Conservation (phyloP, 805 yeast genomes). For the Cyberlindnera xishuangbannaensis region DNA sequence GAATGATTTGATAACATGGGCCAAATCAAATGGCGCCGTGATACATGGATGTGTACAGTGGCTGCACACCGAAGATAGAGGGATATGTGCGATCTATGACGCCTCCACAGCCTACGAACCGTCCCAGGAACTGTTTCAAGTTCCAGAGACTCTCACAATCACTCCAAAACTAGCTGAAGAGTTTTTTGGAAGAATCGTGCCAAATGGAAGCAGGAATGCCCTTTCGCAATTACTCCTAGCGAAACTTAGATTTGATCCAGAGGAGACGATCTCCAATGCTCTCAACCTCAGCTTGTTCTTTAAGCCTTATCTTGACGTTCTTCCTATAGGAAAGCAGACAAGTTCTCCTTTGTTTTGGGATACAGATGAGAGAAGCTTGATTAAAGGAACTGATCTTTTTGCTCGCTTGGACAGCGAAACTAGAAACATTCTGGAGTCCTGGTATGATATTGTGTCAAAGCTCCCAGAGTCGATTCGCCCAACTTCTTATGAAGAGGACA, state of each 20-base stretch:
- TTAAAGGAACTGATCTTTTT: constrained; percentile 70
- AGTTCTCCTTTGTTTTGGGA: constrained; percentile 69
- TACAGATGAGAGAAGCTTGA: constrained; percentile 39
- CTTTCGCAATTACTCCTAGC: constrained; percentile 33
- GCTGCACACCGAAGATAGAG: constrained; percentile 24
- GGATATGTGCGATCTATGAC: constrained; percentile 30
- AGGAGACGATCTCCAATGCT: constrained; percentile 8
- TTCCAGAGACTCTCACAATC: constrained; percentile 35
- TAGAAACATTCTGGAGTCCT: constrained; percentile 48
- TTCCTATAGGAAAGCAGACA: constrained; percentile 40
- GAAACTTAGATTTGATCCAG: constrained; percentile 36
- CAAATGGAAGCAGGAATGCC: constrained; percentile 13
- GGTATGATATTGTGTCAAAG: constrained; percentile 34
- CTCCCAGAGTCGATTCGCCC: constrained; percentile 16
- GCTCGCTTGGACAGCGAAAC: constrained; percentile 45
- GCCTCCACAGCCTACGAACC: constrained; percentile 4
- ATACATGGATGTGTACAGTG: constrained; percentile 33
- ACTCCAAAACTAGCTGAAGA: constrained; percentile 31
- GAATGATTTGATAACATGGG: constrained; percentile 30
- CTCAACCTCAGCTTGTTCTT: constrained; percentile 22
- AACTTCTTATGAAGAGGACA: constrained; percentile 19
- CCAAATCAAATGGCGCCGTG: constrained; percentile 31
- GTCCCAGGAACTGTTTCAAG: constrained; percentile 27
- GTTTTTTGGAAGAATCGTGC: constrained; percentile 20
- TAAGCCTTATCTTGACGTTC: constrained; percentile 40